Evolutionary conservation across 768 basidiomycete species (phyloP), one percentile per base, ranked within the genome.

Genomic region (Lyophyllum atratum): DNA sequence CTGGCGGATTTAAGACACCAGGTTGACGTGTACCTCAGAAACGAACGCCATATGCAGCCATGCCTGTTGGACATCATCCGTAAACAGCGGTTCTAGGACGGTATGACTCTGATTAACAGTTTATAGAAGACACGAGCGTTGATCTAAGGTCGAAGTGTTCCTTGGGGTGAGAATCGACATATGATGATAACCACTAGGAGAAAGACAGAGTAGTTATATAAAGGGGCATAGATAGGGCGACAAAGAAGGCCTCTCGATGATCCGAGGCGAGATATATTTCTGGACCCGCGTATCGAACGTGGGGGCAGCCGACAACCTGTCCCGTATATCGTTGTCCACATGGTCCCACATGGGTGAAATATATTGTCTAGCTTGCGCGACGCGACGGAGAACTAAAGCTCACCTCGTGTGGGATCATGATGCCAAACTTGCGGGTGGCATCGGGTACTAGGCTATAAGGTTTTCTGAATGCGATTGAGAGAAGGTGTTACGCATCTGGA

Each of bases 251-350:
- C 46, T 33, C 34, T 39, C 39, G 49, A 57, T 61, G 59, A 61
- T 61, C 52, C 52, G 59, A 51, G 42, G 44, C 52, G 42, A n/a
- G 15, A 29, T 50, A 42, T n/a, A n/a, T n/a, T 45, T 53, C 52
- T 26, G 49, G 60, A 61, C 52, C 60, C 54, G 54, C 60, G 60
- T 61, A 54, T 37, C 54, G 28, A 42, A 49, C 24, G 28, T 33
- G 42, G 42, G 39, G 1, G 28, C 22, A 47, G 43, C 49, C 29
- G 54, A 52, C 48, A 37, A 12, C 48, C 49, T 50, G 55, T 60
- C 52, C 45, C 29, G 46, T 37, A 48, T 39, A 54, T 49, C 21
- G 43, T 48, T 42, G 49, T 43, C 37, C 60, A 55, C 56, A 61
- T 61, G 60, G 45, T 49, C 12, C 43, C 42, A 55, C 40, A 58